Conservation (phyloP, 345 rosid species). For the Euclidium syriacum region DNA sequence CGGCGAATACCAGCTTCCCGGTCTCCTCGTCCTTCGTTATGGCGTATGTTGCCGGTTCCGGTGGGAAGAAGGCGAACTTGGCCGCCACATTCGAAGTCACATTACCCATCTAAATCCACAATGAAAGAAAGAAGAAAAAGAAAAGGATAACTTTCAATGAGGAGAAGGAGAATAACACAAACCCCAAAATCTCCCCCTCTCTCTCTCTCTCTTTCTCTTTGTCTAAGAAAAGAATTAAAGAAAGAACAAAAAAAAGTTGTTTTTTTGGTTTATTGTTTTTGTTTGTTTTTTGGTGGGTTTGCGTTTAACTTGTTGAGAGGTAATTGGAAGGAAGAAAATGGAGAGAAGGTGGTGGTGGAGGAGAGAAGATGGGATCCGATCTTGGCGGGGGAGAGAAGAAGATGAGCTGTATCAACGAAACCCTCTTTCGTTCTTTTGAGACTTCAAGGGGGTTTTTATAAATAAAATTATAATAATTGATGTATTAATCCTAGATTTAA, state of each 20-base stretch:
- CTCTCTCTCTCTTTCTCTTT: not conserved
- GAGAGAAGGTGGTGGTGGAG: constrained; percentile 30
- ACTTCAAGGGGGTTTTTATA: not conserved
- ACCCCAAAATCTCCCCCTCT: constrained; percentile 13
- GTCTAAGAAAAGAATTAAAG: constrained; percentile 5
- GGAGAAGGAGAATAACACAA: constrained; percentile 17
- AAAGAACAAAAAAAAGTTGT: not conserved
- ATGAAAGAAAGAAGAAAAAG: not conserved
- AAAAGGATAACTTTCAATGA: constrained; percentile 1
- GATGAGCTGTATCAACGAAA: constrained; percentile 26
- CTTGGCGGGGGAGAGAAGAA: constrained; percentile 11
- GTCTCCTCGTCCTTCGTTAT: constrained; percentile 51
- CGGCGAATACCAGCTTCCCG: constrained; percentile 59
- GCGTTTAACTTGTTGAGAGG: constrained; percentile 12
- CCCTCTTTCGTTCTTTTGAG: not conserved
- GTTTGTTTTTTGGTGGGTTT: constrained; percentile 14
- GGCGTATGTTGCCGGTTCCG: constrained; percentile 89
- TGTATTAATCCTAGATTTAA: constrained; percentile 3
- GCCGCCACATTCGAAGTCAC: constrained; percentile 94
- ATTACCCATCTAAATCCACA: constrained; percentile 52
- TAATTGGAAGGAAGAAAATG: constrained; percentile 19
- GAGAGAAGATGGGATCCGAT: constrained; percentile 23
- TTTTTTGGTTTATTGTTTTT: not conserved
- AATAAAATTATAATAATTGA: not conserved
- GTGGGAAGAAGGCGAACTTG: constrained; percentile 96